phyloP scores from a whole-genome alignment of 352 stramenopile species.

The Phytophthora idaei region DNA sequence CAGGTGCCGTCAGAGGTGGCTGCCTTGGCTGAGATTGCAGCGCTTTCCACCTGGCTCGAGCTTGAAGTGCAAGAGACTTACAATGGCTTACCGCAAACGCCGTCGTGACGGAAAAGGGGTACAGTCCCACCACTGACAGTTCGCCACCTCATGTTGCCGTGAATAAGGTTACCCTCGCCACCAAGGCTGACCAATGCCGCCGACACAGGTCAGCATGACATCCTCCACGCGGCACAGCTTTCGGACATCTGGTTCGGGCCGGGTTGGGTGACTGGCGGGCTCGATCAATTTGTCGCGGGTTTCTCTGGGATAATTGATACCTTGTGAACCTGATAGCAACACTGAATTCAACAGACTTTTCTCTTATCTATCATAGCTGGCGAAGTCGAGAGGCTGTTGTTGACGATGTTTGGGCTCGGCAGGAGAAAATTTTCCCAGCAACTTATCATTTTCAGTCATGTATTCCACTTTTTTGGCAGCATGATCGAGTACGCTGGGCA shows the following conservation, averaged over 20 bases:
- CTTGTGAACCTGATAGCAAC: conserved; percentile 1
- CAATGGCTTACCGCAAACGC: conserved; percentile 12
- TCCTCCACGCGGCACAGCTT: conserved; percentile 22
- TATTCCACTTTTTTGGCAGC: too few relatives aligned
- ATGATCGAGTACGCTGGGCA: conserved; percentile 25
- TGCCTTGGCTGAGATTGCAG: too few relatives aligned
- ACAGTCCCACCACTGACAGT: conserved; percentile 3
- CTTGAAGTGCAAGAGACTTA: conserved; percentile 28
- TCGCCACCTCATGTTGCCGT: conserved; percentile 4
- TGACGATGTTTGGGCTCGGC: too few relatives aligned
- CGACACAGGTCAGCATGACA: conserved; percentile 32
- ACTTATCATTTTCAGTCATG: too few relatives aligned
- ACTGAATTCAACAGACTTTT: too few relatives aligned
- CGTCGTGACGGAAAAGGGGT: conserved; percentile 18
- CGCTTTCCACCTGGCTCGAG: not conserved
- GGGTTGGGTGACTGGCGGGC: conserved; percentile 3
- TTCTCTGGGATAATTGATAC: conserved; percentile 14
- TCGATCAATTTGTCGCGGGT: conserved; percentile 4
- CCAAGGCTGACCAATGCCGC: conserved; percentile 26
- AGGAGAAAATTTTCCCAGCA: too few relatives aligned
- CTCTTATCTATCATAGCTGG: too few relatives aligned
- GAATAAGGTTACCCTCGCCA: conserved; percentile 6
- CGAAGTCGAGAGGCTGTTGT: too few relatives aligned
- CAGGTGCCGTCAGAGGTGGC: too few relatives aligned
- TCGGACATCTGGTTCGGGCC: conserved; percentile 22